Conservation (phyloP, 108 stramenopile species). For the Cylindrotheca fusiformis region DNA sequence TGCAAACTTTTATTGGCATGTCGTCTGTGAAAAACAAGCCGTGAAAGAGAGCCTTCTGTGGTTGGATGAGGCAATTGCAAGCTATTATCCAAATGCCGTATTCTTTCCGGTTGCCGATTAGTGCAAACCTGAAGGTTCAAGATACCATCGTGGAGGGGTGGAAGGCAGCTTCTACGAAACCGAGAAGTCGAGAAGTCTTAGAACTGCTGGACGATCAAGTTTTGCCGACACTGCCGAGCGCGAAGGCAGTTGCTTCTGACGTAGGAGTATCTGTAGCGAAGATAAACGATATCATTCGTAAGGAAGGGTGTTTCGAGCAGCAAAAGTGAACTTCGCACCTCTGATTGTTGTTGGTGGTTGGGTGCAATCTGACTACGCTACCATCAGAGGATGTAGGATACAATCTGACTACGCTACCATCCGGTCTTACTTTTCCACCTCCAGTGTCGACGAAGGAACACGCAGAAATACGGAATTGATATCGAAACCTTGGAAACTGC, state of each 20-base stretch:
- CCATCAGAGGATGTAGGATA: no score
- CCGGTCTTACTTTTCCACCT: neutral
- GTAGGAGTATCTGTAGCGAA: constrained; percentile 5
- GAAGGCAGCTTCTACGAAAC: neutral
- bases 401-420: no score
- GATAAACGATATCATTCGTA: constrained; percentile 14
- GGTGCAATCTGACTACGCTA: constrained; percentile 17
- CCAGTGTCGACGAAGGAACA: neutral
- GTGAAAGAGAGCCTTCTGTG: constrained; percentile 43
- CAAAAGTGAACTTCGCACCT: constrained; percentile 25
- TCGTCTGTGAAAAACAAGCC: constrained; percentile 8
- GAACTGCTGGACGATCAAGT: neutral
- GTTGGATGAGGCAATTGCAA: constrained; percentile 40
- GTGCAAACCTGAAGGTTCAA: neutral
- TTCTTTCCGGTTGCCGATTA: neutral
- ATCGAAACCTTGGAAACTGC: constrained; percentile 17
- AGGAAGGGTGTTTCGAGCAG: neutral
- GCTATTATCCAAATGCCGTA: constrained; percentile 35
- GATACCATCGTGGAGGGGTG: neutral
- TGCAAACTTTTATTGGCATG: constrained; percentile 14
- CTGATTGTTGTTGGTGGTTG: constrained; percentile 45
- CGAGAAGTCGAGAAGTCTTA: neutral
- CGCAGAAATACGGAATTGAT: no score
- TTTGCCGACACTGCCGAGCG: neutral
- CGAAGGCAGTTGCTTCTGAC: constrained; percentile 4